Evolutionary conservation across 768 basidiomycete genomes (phyloP).

Genomic region (Auricularia heimuer): DNA sequence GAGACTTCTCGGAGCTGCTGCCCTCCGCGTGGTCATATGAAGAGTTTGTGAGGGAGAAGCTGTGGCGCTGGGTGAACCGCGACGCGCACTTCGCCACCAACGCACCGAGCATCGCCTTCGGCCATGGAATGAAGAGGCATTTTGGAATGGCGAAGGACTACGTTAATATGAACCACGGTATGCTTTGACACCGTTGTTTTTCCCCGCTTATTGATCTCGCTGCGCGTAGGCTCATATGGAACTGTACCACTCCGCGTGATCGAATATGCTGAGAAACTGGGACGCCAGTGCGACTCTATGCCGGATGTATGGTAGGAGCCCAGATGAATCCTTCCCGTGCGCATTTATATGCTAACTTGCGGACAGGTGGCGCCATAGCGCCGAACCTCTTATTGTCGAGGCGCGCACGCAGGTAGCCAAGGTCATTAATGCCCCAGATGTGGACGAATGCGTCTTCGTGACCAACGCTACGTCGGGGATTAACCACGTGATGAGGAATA

Average conservation of each 20-base stretch:
- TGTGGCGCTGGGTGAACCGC: background rate
- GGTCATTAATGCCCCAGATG: constrained; percentile 19
- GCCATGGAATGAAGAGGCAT: constrained; percentile 20
- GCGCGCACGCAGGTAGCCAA: constrained; percentile 19
- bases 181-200: background rate
- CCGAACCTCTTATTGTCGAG: constrained; percentile 16
- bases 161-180: constrained; percentile 1
- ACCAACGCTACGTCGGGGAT: constrained; percentile 56
- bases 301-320: constrained; percentile 18
- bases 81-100: background rate
- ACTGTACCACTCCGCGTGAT: constrained; percentile 22
- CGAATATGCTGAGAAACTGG: constrained; percentile 17
- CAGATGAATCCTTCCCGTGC: background rate
- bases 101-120: constrained; percentile 12
- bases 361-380: constrained; percentile 18
- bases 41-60: constrained; percentile 3
- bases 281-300: constrained; percentile 19
- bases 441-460: constrained; percentile 30
- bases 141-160: constrained; percentile 20
- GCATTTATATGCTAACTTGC: background rate
- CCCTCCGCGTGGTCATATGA: constrained; percentile 17
- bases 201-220: background rate
- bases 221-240: constrained; percentile 21
- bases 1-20: background rate
- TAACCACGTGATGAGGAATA: constrained; percentile 56